Percentiles rank a stretch among this genome's conserved stretches.
phyloP scores from a whole-genome alignment of 2,329 filamentous ascomycete species.

The Myriosclerotinia duriaeana region DNA sequence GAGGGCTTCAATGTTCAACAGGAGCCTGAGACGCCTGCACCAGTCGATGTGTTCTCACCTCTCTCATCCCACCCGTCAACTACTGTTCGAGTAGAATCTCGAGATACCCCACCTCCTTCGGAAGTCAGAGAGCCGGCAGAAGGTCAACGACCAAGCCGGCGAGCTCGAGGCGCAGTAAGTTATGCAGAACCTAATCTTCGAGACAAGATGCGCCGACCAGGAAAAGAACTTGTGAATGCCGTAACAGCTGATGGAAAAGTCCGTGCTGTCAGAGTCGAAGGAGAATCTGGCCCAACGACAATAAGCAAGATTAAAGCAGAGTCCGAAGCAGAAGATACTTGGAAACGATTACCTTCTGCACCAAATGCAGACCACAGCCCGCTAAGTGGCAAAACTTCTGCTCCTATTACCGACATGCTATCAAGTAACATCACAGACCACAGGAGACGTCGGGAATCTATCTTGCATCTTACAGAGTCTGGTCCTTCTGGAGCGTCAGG shows the following conservation, averaged over 20 bases:
- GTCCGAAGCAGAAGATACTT: conserved; percentile 36
- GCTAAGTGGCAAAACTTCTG: conserved; percentile 34
- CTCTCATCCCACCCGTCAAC: conserved; percentile 51
- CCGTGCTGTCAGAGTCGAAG: conserved; percentile 32
- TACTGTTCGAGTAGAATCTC: conserved; percentile 32
- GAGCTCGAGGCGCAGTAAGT: conserved; percentile 67
- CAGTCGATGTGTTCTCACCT: conserved; percentile 48
- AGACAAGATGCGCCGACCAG: conserved; percentile 80
- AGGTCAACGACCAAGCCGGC: conserved; percentile 62
- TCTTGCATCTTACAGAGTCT: conserved; percentile 34
- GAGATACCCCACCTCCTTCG: conserved; percentile 60
- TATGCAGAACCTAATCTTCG: conserved; percentile 80
- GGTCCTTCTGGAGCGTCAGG: conserved; percentile 30
- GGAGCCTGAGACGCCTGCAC: conserved; percentile 43
- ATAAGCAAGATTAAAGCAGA: conserved; percentile 36
- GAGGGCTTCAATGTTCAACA: conserved; percentile 40
- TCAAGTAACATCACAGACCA: conserved; percentile 39
- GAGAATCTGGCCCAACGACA: conserved; percentile 23
- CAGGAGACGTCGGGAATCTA: conserved; percentile 39
- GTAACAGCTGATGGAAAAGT: conserved; percentile 63
- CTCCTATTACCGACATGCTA: conserved; percentile 28
- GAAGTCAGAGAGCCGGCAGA: conserved; percentile 57
- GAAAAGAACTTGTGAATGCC: conserved; percentile 72
- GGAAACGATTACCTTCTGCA: conserved; percentile 36
- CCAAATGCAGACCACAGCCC: conserved; percentile 39